Base-by-base conservation (phyloP, 2,329 filamentous ascomycete genomes). In the Ophiocordyceps camponoti-saundersi region DNA sequence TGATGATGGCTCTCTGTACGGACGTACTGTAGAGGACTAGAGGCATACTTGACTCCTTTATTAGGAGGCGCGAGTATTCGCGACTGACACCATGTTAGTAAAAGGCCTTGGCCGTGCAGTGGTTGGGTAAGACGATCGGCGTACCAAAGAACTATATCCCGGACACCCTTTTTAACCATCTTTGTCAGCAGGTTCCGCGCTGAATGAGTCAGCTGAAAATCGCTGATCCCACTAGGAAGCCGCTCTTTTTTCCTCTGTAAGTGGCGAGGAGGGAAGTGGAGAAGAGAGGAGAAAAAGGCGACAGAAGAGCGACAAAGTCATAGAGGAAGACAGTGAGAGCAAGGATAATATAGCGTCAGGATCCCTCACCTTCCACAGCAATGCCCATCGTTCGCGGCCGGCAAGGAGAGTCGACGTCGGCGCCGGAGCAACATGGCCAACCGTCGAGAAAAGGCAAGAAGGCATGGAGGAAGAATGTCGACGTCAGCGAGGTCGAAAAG, bases 401-500 rank as follows among this genome's bases (percentile, higher is more conserved):
- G 44, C 53, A 53, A 11, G 63, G 69, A 40, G 72, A 66, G 49
- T 65, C 73, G 34, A 64, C 66, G 13, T 65, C 72, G 34, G 82
- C 85, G 18, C 89, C 88, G 12, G 79, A 81, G 52, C 86, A 93
- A 54, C 80, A 82, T 66, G 88, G 78, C 52, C 92, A 98, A 64
- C 79, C 88, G 23, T 96, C 90, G 6, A 77, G 92, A 61, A 98
- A 98, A 64, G 92, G 93, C 57, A 96, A 96, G 68, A 96, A 94
- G 69, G 90, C 92, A 30, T 98, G 92, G 92, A 78, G 92, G 60
- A 98, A 96, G 65, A 95, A 98, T 67, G 87, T 98, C 64, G 87
- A 98, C 65, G 77, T 96, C 51, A 82, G 85, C 26, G 82, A 94
- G 51, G 77, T 98, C 23, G 76, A 90, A 57, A 69, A 82, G 47